Evolutionary conservation across 2,329 filamentous ascomycete species (phyloP), one percentile per base, ranked within the genome.

Genomic region (Corinectria fuckeliana): DNA sequence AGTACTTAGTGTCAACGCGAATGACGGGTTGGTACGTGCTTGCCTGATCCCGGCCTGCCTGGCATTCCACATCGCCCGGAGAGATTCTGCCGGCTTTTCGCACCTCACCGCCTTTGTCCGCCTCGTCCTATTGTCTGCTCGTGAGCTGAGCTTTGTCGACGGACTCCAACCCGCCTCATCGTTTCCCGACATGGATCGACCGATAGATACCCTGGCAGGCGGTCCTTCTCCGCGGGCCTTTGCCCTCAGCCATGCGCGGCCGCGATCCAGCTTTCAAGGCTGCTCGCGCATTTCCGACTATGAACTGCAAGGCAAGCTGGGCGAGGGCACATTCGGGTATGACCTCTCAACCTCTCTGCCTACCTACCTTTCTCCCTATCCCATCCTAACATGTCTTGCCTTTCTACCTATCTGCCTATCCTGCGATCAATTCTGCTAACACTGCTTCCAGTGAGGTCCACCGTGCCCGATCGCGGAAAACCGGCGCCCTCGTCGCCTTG

Each of bases 311-410:
- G 88, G 88, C 51, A 96, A 96, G 78, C 85, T 99, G 56, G 94
- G 94, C 68, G 94, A 98, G 76, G 94, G 94, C 61, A 98, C 94
- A 20, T 98, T 98, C 78, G 94, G 94, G 88, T 91, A 78, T 69
- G 86, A 72, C 49, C 34, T 54, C 55, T 42, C 55, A 14, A 23
- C 4, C 4, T 36, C 10, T 16, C 25, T 48, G 34, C 63, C 55
- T 30, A 4, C 25, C 41, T n/a, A n/a, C n/a, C n/a, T n/a, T n/a
- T n/a, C n/a, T n/a, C n/a, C n/a, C n/a, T n/a, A n/a, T n/a, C n/a
- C n/a, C n/a, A n/a, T n/a, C n/a, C n/a, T n/a, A n/a, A n/a, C n/a
- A n/a, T n/a, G n/a, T n/a, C n/a, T n/a, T n/a, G n/a, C n/a, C n/a
- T n/a, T n/a, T n/a, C n/a, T n/a, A n/a, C n/a, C n/a, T n/a, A n/a